These are phyloP conservation scores for Durio zibethinus DNA, from an alignment of 345 rosid genomes.

Conservation along the genomic window DNA sequence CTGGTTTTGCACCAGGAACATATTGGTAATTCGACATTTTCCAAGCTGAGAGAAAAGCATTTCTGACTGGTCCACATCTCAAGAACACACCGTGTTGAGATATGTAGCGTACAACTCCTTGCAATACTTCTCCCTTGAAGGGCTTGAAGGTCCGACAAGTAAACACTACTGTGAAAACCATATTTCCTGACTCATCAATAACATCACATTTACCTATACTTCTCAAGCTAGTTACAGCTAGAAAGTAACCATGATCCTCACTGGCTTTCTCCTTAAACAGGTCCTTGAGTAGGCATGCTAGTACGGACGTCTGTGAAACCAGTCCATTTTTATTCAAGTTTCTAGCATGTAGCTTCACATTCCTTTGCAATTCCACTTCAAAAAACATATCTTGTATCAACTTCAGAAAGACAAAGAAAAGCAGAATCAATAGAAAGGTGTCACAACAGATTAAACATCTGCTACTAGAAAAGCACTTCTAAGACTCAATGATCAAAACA, in stretches of 20 bases:
- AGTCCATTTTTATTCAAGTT: constrained; percentile 18
- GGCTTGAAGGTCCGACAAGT: constrained; percentile 33
- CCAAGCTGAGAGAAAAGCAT: constrained; percentile 26
- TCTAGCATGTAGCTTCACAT: constrained; percentile 14
- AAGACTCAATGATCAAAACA: background rate
- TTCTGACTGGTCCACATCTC: constrained; percentile 32
- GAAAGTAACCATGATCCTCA: constrained; percentile 29
- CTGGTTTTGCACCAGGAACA: constrained; percentile 18
- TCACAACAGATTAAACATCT: background rate
- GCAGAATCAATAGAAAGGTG: background rate
- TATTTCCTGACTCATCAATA: constrained; percentile 4
- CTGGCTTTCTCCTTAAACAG: constrained; percentile 26
- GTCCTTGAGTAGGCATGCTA: constrained; percentile 22
- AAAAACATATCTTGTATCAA: constrained; percentile 21
- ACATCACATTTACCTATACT: constrained; percentile 13
- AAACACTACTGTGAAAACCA: constrained; percentile 13
- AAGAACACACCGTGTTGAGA: constrained; percentile 23
- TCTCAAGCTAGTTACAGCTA: constrained; percentile 34
- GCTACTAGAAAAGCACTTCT: background rate
- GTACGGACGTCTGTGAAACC: constrained; percentile 6
- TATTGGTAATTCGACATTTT: constrained; percentile 31
- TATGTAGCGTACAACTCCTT: constrained; percentile 28
- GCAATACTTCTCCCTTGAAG: constrained; percentile 25
- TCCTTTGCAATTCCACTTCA: constrained; percentile 29
- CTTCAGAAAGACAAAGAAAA: constrained; percentile 6